Evolutionary conservation across 2,329 filamentous ascomycete species (phyloP), one percentile per base, ranked within the genome.

Genomic region (Talaromyces funiculosus): DNA sequence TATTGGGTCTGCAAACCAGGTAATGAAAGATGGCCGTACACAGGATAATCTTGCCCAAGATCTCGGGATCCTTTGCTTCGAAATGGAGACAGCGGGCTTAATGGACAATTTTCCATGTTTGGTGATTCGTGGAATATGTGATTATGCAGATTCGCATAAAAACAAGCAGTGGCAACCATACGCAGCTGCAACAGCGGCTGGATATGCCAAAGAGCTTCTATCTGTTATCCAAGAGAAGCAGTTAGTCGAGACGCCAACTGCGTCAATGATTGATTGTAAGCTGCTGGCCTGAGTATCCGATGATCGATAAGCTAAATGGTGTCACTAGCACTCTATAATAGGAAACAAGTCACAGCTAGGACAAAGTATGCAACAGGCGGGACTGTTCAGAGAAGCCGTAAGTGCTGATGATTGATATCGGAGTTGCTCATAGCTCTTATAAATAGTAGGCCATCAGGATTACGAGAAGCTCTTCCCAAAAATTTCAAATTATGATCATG

Each of bases 401-500:
- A 26, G 42, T 26, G 5, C 37, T 18, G 6, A 18, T 45, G 22
- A 16, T 14, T 16, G 22, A 26, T n/a, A 26, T n/a, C 3, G 14
- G 6, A 26, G 12, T 16, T n/a, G 8, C 8, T 8, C 8, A 22
- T n/a, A n/a, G 42, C 42, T 14, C 22, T 45, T 7, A 45, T 6
- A 45, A 6, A 5, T 9, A 26, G 42, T 53, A 63, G 67, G 47
- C 61, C 2, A 31, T 12, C 26, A 35, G 26, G 47, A 53, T 18
- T 20, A 60, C 62, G 65, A 62, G 12, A 64, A 64, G 22, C 24
- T 56, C 31, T 43, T 56, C 16, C 14, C 14, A 16, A 1, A 8
- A 18, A 57, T 67, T 51, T 67, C 66, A 53, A 56, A 24, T 42
- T 67, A 68, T 45, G 63, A 67, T 29, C 62, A 65, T 54, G 63